phyloP scores from a whole-genome alignment of 257 asterid genomes.

The Capsicum chinense region DNA sequence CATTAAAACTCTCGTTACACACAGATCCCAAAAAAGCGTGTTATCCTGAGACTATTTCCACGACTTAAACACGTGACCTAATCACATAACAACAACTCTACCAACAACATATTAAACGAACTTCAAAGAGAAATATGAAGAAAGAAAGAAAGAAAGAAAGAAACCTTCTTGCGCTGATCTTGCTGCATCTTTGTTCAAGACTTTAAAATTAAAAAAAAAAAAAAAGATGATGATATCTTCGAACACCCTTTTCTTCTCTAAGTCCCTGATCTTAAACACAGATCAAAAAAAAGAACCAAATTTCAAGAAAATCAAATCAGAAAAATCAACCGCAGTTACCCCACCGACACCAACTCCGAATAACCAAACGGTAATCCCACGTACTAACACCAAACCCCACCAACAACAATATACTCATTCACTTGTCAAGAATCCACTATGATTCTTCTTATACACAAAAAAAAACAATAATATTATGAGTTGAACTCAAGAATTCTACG shows the following conservation, averaged over 20 bases:
- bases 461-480: background rate
- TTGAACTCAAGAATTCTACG: background rate
- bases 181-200: conserved; percentile 46
- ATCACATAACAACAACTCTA: too few species aligned
- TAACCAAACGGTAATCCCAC: conserved; percentile 14
- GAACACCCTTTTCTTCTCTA: background rate
- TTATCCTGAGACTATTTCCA: too few species aligned
- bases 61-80: too few species aligned
- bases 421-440: conserved; percentile 25
- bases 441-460: background rate
- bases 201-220: background rate
- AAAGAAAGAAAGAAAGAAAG: conserved; percentile 31
- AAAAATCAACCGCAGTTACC: conserved; percentile 19
- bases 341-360: conserved; percentile 26
- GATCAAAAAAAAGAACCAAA: background rate
- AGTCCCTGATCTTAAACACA: background rate
- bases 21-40: too few species aligned
- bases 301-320: background rate
- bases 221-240: background rate
- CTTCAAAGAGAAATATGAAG: background rate
- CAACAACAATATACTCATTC: conserved; percentile 17
- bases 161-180: conserved; percentile 74
- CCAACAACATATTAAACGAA: background rate
- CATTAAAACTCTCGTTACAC: background rate
- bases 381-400: background rate